Percentiles rank a stretch among this genome's conserved stretches.
Evolutionary conservation across 2,329 filamentous ascomycete species (phyloP).

Genomic region (Colletotrichum melonis): DNA sequence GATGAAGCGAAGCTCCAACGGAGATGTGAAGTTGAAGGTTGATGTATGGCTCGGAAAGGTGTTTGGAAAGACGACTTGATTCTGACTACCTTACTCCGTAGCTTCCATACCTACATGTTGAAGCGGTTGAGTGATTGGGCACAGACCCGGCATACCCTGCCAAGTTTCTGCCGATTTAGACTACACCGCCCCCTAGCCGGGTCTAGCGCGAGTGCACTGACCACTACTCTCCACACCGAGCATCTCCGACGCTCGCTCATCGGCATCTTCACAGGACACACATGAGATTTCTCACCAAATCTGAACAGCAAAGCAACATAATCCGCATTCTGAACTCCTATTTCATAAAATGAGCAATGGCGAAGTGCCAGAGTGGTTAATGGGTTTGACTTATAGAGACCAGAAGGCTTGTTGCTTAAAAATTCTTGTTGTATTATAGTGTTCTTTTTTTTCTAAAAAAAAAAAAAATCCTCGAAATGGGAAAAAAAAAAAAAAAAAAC

Average conservation of each 20-base stretch:
- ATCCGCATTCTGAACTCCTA: too few relatives aligned
- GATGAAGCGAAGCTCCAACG: background rate
- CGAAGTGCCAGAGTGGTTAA: conserved; percentile 34
- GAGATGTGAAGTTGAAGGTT: background rate
- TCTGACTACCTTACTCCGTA: background rate
- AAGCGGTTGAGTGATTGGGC: background rate
- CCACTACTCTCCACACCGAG: background rate
- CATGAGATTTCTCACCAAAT: background rate
- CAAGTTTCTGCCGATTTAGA: background rate
- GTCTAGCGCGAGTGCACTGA: background rate
- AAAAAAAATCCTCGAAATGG: too few relatives aligned
- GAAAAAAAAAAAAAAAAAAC: too few relatives aligned
- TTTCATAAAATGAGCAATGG: background rate
- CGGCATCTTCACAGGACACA: background rate
- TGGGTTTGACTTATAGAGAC: conserved; percentile 31
- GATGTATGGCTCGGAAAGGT: background rate
- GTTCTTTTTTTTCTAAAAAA: too few relatives aligned
- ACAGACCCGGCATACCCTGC: background rate
- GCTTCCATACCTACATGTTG: background rate
- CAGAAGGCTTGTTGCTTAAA: too few relatives aligned
- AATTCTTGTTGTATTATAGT: too few relatives aligned
- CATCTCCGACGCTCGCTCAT: background rate
- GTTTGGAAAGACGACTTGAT: background rate
- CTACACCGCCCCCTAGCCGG: background rate
- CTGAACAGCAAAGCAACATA: too few relatives aligned